These are phyloP conservation scores for Cucumis cinereus DNA, from an alignment of 306 rosid genomes.

Conservation along the genomic window DNA sequence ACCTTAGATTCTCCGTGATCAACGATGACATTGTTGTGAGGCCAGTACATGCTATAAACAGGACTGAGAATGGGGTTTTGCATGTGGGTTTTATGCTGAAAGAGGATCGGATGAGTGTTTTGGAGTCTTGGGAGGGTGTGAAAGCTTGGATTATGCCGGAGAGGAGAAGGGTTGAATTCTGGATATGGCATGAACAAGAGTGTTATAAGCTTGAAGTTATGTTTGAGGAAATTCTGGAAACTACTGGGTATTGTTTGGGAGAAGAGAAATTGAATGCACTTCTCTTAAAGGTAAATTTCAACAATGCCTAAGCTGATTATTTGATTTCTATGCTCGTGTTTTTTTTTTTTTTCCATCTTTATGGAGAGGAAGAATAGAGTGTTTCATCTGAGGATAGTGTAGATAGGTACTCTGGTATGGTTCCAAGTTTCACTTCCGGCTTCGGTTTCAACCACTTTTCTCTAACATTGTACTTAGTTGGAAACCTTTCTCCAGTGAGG, in stretches of 20 bases:
- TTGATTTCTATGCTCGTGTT: not conserved
- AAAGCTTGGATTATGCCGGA: constrained; percentile 64
- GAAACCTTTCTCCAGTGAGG: no score
- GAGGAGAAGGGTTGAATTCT: constrained; percentile 49
- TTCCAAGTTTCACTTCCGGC: no score
- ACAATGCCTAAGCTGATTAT: not conserved
- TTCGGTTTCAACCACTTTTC: no score
- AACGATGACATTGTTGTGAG: constrained; percentile 44
- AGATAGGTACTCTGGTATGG: no score
- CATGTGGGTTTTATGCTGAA: constrained; percentile 37
- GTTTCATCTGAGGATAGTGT: no score
- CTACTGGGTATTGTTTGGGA: constrained; percentile 28
- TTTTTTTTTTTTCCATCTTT: not conserved
- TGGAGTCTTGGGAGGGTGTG: constrained; percentile 55
- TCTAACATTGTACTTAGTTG: no score
- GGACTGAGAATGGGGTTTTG: constrained; percentile 28
- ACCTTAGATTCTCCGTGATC: constrained; percentile 34
- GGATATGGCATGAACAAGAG: constrained; percentile 25
- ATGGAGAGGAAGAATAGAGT: no score
- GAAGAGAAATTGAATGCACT: constrained; percentile 37
- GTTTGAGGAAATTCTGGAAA: constrained; percentile 60
- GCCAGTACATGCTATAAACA: constrained; percentile 27
- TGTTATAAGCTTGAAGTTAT: constrained; percentile 53
- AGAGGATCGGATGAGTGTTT: constrained; percentile 30
- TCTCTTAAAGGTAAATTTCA: constrained; percentile 33